These are phyloP conservation scores for Aspergillus glaucus DNA, from an alignment of 2,329 filamentous ascomycete species.

Conservation along the genomic window DNA sequence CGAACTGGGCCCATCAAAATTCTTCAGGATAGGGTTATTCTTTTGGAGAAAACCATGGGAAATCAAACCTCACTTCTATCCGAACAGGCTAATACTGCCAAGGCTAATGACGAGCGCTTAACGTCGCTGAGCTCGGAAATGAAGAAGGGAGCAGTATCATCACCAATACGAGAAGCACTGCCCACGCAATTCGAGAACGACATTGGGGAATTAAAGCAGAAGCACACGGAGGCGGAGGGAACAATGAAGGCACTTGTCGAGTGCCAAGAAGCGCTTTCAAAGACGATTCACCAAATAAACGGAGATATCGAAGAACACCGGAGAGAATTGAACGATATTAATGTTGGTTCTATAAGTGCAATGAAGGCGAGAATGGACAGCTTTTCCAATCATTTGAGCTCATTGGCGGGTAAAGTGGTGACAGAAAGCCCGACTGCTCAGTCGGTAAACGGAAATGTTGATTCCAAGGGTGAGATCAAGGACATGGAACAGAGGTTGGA, in stretches of 20 bases:
- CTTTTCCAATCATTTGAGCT: not conserved
- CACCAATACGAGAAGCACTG: not conserved
- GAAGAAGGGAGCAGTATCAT: not conserved
- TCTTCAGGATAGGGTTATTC: conserved; percentile 3
- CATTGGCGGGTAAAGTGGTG: not conserved
- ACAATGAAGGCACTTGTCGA: not conserved
- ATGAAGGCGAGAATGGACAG: not conserved
- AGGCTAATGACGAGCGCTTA: not conserved
- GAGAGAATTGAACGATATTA: not conserved
- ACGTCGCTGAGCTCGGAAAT: not conserved
- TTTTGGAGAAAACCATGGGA: not conserved
- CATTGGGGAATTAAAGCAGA: not conserved
- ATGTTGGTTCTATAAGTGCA: not conserved
- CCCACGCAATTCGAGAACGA: not conserved
- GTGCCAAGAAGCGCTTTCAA: not conserved
- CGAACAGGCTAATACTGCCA: not conserved
- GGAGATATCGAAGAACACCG: not conserved
- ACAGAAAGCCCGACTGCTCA: not conserved
- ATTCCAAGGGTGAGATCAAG: not conserved
- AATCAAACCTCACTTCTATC: conserved; percentile 3
- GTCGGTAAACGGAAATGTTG: not conserved
- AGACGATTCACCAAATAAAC: not conserved
- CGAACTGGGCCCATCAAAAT: not conserved
- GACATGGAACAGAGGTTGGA: not conserved
- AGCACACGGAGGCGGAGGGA: not conserved